These are phyloP conservation scores for Fusarium sp. DNA, from an alignment of 2,329 filamentous ascomycete species.

Conservation along the genomic window DNA sequence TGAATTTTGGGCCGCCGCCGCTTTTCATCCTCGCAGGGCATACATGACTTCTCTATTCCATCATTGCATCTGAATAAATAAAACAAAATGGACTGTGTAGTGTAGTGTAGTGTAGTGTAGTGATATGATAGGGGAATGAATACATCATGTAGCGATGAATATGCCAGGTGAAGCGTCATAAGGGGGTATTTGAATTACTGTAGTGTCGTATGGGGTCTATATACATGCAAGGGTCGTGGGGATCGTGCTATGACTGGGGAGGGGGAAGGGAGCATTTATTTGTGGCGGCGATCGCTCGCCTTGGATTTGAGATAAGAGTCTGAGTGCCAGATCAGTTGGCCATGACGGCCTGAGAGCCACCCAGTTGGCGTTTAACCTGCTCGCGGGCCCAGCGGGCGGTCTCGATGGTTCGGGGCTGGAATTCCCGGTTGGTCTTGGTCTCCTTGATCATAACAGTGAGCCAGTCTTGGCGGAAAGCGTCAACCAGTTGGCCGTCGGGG, in stretches of 20 bases:
- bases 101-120: conserved; percentile 32
- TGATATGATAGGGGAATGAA: conserved; percentile 29
- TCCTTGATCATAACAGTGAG: conserved; percentile 90
- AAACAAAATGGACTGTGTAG: conserved; percentile 42
- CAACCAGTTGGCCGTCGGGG: conserved; percentile 85
- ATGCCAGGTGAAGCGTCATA: conserved; percentile 47
- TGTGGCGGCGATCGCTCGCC: conserved; percentile 7
- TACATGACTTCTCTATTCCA: conserved; percentile 56
- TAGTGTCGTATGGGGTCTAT: conserved; percentile 50
- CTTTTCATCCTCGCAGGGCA: conserved; percentile 48
- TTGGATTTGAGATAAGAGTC: not conserved
- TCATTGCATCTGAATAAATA: conserved; percentile 44
- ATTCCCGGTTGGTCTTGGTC: conserved; percentile 89
- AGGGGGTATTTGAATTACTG: conserved; percentile 53
- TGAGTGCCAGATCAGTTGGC: conserved; percentile 48
- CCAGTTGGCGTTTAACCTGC: conserved; percentile 91
- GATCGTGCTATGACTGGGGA: conserved; percentile 48
- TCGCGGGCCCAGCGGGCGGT: conserved; percentile 97
- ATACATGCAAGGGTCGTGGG: conserved; percentile 52
- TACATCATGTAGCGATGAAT: conserved; percentile 38
- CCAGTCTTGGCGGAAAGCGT: conserved; percentile 92
- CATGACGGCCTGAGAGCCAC: conserved; percentile 62
- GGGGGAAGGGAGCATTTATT: conserved; percentile 25
- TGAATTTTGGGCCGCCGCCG: conserved; percentile 52
- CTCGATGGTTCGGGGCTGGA: conserved; percentile 83